phyloP scores from a whole-genome alignment of 2,329 filamentous ascomycete genomes.

The Curvularia sp. region DNA sequence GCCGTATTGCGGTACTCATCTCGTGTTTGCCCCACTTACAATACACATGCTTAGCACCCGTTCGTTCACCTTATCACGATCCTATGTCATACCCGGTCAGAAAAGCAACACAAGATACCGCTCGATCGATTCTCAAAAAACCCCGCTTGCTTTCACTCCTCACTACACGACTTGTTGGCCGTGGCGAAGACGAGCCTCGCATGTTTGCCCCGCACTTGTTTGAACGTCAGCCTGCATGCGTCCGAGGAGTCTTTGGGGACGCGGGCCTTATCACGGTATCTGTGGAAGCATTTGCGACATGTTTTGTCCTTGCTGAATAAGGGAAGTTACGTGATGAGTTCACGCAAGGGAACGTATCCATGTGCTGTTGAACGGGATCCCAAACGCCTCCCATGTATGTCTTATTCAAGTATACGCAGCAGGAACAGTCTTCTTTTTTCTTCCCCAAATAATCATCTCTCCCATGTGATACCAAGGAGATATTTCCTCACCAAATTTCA shows the following conservation, averaged over 20 bases:
- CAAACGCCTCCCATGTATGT: neutral
- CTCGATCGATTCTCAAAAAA: neutral
- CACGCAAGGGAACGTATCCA: neutral
- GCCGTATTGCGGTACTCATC: neutral
- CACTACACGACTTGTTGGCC: neutral
- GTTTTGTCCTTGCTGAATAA: neutral
- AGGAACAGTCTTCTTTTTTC: neutral
- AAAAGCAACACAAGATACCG: neutral
- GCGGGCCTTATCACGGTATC: neutral
- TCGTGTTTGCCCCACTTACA: neutral
- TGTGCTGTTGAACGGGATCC: neutral
- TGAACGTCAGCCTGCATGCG: neutral
- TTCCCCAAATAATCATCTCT: neutral
- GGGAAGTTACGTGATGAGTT: no score
- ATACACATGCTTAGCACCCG: neutral
- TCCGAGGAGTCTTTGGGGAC: neutral
- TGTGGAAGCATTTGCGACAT: neutral
- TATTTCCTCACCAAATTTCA: neutral
- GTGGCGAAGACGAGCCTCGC: neutral
- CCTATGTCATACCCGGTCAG: neutral
- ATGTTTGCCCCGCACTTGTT: neutral
- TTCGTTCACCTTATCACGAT: neutral
- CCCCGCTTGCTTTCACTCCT: neutral
- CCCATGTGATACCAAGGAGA: neutral
- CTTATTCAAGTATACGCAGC: neutral